A percentile compares a stretch with the other conserved stretches of the same genome.
Conservation (phyloP, 495 filamentous ascomycete species). For the Staphylotrichum tortipilum region DNA sequence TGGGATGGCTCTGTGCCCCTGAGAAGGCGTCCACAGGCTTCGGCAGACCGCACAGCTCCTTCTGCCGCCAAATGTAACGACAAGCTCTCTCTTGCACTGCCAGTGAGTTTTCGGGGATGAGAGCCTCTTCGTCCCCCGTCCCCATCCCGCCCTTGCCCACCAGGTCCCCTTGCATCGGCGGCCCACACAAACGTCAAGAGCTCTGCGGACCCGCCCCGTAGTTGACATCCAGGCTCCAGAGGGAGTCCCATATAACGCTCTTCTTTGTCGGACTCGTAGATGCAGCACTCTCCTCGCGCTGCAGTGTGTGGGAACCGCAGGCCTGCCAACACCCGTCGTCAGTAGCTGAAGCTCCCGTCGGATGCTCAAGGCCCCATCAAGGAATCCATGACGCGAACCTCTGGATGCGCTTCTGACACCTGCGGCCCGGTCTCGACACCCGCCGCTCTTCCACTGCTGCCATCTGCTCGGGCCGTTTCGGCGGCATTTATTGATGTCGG, state of each 20-base stretch:
- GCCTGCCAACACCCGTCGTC: conserved; percentile 16
- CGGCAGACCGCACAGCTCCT: too few species aligned
- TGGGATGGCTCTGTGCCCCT: too few species aligned
- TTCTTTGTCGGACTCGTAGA: conserved; percentile 30
- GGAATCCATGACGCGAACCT: conserved; percentile 30
- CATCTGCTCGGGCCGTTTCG: neutral
- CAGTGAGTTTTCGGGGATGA: too few species aligned
- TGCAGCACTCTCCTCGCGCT: conserved; percentile 25
- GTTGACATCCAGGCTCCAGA: conserved; percentile 45
- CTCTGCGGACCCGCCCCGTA: conserved; percentile 27
- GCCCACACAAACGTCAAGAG: too few species aligned
- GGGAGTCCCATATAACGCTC: conserved; percentile 45
- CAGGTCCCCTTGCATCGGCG: too few species aligned
- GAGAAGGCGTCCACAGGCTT: too few species aligned
- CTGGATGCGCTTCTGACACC: conserved; percentile 11
- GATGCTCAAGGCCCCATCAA: conserved; percentile 23
- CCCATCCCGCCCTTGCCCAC: too few species aligned
- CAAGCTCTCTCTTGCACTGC: too few species aligned
- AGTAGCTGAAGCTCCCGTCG: conserved; percentile 5
- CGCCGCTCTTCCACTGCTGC: neutral
- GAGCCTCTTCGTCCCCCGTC: too few species aligned
- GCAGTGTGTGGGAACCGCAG: conserved; percentile 10
- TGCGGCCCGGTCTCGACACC: conserved; percentile 9
- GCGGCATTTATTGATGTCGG: conserved; percentile 2
- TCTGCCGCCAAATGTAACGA: too few species aligned